Conservation (phyloP, 2,329 filamentous ascomycete species). For the Hymenotorrendiella dingleyae region DNA sequence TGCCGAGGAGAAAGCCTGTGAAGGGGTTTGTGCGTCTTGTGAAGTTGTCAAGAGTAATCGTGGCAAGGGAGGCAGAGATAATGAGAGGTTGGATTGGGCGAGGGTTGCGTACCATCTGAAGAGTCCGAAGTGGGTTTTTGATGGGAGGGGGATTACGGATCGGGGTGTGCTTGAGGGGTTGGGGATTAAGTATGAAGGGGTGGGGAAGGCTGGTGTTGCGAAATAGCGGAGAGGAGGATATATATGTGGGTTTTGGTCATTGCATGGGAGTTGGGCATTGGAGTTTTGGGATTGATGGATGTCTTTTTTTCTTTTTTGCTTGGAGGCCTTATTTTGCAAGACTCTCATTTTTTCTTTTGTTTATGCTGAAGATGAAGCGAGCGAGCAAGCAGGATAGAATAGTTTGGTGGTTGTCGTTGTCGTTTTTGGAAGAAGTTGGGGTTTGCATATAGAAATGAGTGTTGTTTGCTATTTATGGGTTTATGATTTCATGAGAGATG, state of each 20-base stretch:
- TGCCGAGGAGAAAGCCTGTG: constrained; percentile 23
- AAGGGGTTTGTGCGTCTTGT: constrained; percentile 30
- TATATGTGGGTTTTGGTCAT: neutral
- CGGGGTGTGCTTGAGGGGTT: constrained; percentile 23
- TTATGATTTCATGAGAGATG: too few relatives aligned
- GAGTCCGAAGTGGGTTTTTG: constrained; percentile 44
- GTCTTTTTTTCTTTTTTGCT: neutral
- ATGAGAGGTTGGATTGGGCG: constrained; percentile 38
- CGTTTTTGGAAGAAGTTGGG: too few relatives aligned
- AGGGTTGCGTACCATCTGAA: constrained; percentile 39
- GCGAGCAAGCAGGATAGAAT: too few relatives aligned
- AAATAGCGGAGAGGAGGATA: too few relatives aligned
- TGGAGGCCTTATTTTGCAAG: too few relatives aligned
- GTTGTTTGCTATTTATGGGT: too few relatives aligned
- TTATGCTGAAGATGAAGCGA: too few relatives aligned
- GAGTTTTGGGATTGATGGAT: neutral
- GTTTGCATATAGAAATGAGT: too few relatives aligned
- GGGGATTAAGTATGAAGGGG: constrained; percentile 27
- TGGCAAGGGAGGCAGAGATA: constrained; percentile 8
- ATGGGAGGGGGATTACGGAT: constrained; percentile 35
- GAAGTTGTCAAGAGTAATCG: constrained; percentile 14
- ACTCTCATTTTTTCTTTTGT: too few relatives aligned
- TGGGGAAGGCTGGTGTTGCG: constrained; percentile 21
- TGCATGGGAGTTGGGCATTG: neutral
- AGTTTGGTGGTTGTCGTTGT: too few relatives aligned